phyloP scores from a whole-genome alignment of 352 stramenopile species.

The Globisporangium apiculatum region DNA sequence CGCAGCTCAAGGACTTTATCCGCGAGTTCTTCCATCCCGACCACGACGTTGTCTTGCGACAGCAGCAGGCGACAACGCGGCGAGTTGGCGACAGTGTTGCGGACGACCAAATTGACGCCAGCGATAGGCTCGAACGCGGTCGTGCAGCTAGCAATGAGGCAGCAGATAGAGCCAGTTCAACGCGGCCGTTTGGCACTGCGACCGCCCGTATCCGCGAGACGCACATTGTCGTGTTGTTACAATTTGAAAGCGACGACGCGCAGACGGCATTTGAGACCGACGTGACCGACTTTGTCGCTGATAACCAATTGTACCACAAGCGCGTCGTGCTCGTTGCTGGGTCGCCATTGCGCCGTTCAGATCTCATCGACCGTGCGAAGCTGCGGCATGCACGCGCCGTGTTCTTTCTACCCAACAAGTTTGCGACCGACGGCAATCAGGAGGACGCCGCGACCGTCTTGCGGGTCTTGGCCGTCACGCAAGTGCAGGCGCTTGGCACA shows the following conservation, averaged over 20 bases:
- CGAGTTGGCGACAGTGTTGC: conserved; percentile 7
- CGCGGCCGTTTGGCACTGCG: no score
- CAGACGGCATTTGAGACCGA: conserved; percentile 48
- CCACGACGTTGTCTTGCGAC: conserved; percentile 44
- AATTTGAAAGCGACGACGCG: conserved; percentile 51
- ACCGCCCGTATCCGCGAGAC: conserved; percentile 47
- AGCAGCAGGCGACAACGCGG: conserved; percentile 2
- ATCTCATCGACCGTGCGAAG: conserved; percentile 45
- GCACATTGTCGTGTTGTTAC: conserved; percentile 76
- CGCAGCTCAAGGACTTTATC: conserved; percentile 83
- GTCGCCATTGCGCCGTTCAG: conserved; percentile 44
- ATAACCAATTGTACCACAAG: conserved; percentile 64
- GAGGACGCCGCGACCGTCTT: conserved; percentile 80
- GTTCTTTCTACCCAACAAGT: conserved; percentile 84
- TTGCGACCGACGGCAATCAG: conserved; percentile 66
- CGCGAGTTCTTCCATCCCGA: conserved; percentile 87
- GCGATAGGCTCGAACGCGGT: neutral
- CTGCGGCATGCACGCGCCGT: conserved; percentile 64
- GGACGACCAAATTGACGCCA: conserved; percentile 9
- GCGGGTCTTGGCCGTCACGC: conserved; percentile 67
- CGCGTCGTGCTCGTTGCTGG: conserved; percentile 79
- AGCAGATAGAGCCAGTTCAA: no score
- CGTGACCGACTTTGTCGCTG: conserved; percentile 58
- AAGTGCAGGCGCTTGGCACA: conserved; percentile 53
- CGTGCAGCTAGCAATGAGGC: no score